A percentile compares a stretch with the other conserved stretches of the same genome.
These are phyloP conservation scores for Penicillium diatomitis DNA, from an alignment of 495 filamentous ascomycete species.

Conservation along the genomic window DNA sequence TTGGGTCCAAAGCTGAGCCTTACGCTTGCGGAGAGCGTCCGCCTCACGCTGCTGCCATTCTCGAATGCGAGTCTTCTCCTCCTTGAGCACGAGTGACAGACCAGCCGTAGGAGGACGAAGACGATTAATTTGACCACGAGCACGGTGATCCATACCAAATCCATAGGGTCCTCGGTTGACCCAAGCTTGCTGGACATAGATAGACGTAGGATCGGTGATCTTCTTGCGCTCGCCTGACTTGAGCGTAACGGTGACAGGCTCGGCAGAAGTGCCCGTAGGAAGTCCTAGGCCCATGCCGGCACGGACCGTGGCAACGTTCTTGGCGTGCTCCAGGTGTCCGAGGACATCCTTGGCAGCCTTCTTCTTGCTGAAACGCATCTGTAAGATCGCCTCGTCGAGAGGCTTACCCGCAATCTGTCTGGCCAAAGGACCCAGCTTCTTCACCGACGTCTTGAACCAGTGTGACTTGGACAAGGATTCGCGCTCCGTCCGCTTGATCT, in stretches of 20 bases:
- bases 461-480: conserved; percentile 52
- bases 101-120: conserved; percentile 61
- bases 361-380: conserved; percentile 96
- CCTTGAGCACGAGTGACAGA: conserved; percentile 80
- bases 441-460: conserved; percentile 67
- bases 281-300: conserved; percentile 70
- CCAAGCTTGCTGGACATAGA: conserved; percentile 90
- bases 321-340: conserved; percentile 66
- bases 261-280: conserved; percentile 12
- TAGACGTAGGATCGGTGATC: conserved; percentile 57
- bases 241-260: conserved; percentile 29
- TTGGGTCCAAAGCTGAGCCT: conserved; percentile 71
- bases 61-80: conserved; percentile 79
- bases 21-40: conserved; percentile 56
- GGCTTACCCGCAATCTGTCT: conserved; percentile 86
- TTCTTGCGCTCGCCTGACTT: conserved; percentile 43
- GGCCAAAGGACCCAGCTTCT: conserved; percentile 79
- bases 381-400: conserved; percentile 81
- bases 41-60: conserved; percentile 66
- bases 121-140: conserved; percentile 53
- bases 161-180: conserved; percentile 65
- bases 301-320: conserved; percentile 65
- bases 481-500: conserved; percentile 66
- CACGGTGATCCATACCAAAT: conserved; percentile 49
- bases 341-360: conserved; percentile 75